Base-by-base conservation (phyloP, 176 grass and related monocot genomes). In the Guadua angustifolia region DNA sequence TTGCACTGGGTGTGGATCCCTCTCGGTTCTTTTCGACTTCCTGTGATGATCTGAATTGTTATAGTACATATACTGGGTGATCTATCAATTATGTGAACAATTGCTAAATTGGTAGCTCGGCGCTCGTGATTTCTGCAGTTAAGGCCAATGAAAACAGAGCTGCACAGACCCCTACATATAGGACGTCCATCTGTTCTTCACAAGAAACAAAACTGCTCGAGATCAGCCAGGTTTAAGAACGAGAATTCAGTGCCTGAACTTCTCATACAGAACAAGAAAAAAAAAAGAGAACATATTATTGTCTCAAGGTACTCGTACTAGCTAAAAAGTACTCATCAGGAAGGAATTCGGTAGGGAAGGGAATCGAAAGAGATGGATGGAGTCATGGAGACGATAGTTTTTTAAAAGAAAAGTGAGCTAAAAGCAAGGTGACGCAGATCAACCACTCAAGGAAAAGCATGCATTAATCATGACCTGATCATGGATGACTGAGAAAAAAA, bases 381-480 rank as follows among this genome's bases (percentile, higher is more conserved):
- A 73, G 69, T 39, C 42, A n/a, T 19, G 26, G 15, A 49, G 16
- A 49, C 18, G 32, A 9, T 7, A 63, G 32, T 66, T 82, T 51
- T 82, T 78, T 71, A 75, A 61, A 39, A 39, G 29, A 29, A 82
- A 77, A 78, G 83, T 40, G 21, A n/a, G 66, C 38, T 16, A 82
- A 90, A 83, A 72, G 88, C 88, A 86, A 78, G 42, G 66, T 11
- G 84, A 29, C 55, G 73, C 79, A 66, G 83, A 90, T 86, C 66
- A 90, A 86, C 88, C 38, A 86, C 79, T 81, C 85, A 29, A 62
- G 53, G 44, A 69, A 67, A 80, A 89, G 56, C 76, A 75, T 6
- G 61, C 60, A 1, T 3, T 67, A 76, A 69, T 66, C 59, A 79
- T 81, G 51, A 25, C 16, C 56, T 7, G 64, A 85, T 77, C 73